Evolutionary conservation across 441 rosid genomes (phyloP).

Genomic region (Geranium incanum): DNA sequence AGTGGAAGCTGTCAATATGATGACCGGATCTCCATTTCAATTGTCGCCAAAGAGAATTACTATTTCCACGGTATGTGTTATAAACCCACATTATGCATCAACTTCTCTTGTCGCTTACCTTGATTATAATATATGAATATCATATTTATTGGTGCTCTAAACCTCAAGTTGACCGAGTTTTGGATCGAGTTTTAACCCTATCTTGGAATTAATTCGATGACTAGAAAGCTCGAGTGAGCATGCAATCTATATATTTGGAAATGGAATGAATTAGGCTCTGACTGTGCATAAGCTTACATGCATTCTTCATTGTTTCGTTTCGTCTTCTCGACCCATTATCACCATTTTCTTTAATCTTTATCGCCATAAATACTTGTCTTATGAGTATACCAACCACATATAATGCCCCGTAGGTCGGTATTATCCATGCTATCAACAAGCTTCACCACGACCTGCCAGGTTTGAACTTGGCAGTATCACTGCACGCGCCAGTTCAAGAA

Average conservation of each 20-base stretch:
- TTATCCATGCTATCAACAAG: constrained; percentile 84
- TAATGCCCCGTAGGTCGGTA: constrained; percentile 62
- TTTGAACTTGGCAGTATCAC: constrained; percentile 83
- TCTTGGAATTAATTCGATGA: no score
- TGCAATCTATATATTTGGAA: no score
- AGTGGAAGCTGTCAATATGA: constrained; percentile 73
- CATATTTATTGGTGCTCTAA: no score
- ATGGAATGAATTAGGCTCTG: not conserved
- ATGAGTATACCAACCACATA: constrained; percentile 19
- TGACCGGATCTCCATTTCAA: constrained; percentile 73
- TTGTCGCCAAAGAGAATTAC: constrained; percentile 78
- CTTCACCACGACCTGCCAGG: constrained; percentile 86
- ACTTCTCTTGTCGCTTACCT: not conserved
- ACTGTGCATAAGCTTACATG: not conserved
- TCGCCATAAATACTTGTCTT: constrained; percentile 17
- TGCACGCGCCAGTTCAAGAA: constrained; percentile 95
- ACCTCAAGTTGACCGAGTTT: no score
- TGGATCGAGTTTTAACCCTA: no score
- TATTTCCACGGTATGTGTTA: constrained; percentile 65
- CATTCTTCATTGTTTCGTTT: not conserved
- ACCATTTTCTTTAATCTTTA: not conserved
- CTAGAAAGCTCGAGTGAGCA: no score
- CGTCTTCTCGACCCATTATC: not conserved
- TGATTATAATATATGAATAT: not conserved
- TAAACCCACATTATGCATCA: constrained; percentile 4